A percentile compares a stretch with the other conserved stretches of the same genome.
Conservation (phyloP, 176 grass and related monocot species). For the barley (Hordeum vulgare) region DNA sequence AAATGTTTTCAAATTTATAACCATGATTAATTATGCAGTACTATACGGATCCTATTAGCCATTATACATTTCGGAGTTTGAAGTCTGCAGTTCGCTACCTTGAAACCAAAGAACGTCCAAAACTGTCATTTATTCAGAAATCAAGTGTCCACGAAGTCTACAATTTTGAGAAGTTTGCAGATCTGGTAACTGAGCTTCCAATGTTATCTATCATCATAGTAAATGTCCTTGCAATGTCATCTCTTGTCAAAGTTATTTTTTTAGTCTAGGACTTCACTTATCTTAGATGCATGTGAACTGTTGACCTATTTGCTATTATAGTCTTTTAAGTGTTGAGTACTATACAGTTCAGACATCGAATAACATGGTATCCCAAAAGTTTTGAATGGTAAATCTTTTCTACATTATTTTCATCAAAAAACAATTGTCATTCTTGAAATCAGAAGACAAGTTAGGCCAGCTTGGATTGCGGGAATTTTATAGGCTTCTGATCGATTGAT, state of each 20-base stretch:
- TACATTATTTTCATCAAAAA: not conserved
- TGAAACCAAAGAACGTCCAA: slow-evolving; percentile 25
- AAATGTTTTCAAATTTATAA: not conserved
- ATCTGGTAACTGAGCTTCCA: slow-evolving; percentile 20
- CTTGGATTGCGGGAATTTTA: not conserved
- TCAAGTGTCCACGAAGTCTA: slow-evolving; percentile 36
- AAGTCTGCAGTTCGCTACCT: slow-evolving; percentile 25
- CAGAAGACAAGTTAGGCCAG: not conserved
- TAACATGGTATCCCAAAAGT: not conserved
- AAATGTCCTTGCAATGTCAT: not conserved
- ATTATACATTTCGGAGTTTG: slow-evolving; percentile 24
- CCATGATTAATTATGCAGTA: slow-evolving; percentile 29
- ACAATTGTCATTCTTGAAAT: not conserved
- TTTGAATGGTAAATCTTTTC: not conserved
- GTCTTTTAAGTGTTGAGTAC: too few relatives aligned
- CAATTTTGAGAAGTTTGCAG: slow-evolving; percentile 22
- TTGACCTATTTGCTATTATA: too few relatives aligned
- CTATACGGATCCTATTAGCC: slow-evolving; percentile 31
- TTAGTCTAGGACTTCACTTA: not conserved
- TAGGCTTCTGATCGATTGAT: not conserved
- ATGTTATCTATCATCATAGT: not conserved
- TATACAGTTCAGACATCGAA: too few relatives aligned
- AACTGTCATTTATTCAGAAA: slow-evolving; percentile 24
- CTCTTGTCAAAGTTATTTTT: not conserved
- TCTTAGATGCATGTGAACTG: too few relatives aligned